Evolutionary conservation across 805 yeast genomes (phyloP).

Genomic region (Zygosaccharomyces bisporus): DNA sequence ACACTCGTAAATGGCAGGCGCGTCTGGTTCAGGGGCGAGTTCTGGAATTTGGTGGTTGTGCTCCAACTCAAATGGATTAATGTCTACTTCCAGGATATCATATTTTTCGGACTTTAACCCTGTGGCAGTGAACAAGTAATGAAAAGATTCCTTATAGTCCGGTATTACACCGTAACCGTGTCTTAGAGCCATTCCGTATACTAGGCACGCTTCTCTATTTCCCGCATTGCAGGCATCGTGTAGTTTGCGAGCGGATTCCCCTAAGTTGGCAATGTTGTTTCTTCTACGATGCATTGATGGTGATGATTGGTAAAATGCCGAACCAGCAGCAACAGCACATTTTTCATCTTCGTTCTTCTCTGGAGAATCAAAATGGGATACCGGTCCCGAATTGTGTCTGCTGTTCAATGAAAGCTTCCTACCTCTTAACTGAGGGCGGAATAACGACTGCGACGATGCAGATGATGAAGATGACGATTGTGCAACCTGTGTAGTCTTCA

Average conservation of each 20-base stretch:
- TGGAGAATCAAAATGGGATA: conserved; percentile 10
- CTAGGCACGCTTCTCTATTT: conserved; percentile 59
- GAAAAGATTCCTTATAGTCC: conserved; percentile 51
- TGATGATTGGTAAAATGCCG: conserved; percentile 3
- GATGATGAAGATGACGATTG: neutral
- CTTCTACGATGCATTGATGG: conserved; percentile 38
- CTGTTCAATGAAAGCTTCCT: conserved; percentile 16
- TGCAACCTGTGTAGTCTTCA: neutral
- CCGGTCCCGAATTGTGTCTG: conserved; percentile 8
- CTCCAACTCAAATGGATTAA: conserved; percentile 38
- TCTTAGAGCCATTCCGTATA: conserved; percentile 64
- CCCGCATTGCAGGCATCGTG: conserved; percentile 63
- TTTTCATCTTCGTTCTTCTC: conserved; percentile 6
- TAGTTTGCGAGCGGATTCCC: conserved; percentile 67
- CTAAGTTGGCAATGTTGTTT: conserved; percentile 49
- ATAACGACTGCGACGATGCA: neutral
- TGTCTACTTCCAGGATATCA: conserved; percentile 21
- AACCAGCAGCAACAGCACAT: conserved; percentile 6
- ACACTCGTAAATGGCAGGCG: conserved; percentile 56
- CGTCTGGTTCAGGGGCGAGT: conserved; percentile 41
- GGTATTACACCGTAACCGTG: conserved; percentile 65
- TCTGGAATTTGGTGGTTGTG: conserved; percentile 33
- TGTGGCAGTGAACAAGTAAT: conserved; percentile 58
- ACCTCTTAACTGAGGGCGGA: neutral
- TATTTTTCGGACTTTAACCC: conserved; percentile 32